phyloP scores from a whole-genome alignment of 2,329 filamentous ascomycete genomes.

The Neonectria punicea region DNA sequence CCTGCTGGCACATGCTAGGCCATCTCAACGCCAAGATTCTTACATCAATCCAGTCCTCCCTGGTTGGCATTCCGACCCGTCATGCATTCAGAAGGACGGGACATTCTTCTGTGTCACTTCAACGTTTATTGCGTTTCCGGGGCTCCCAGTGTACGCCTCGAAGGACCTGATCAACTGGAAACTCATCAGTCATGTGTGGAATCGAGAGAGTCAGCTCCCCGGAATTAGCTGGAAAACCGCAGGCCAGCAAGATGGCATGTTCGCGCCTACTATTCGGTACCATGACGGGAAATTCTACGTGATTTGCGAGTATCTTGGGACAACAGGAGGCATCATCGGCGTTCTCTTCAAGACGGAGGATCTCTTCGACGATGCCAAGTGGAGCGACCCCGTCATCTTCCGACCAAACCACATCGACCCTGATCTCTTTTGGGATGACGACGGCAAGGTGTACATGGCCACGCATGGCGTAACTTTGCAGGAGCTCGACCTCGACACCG shows the following conservation, averaged over 20 bases:
- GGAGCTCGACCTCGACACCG: slow-evolving; percentile 31
- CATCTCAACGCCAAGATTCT: background rate
- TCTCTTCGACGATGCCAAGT: slow-evolving; percentile 34
- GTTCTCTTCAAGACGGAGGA: slow-evolving; percentile 31
- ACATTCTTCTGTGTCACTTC: slow-evolving; percentile 64
- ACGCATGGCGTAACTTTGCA: slow-evolving; percentile 43
- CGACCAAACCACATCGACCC: slow-evolving; percentile 54
- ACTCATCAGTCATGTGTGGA: slow-evolving; percentile 53
- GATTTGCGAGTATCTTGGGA: slow-evolving; percentile 28
- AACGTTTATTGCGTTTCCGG: slow-evolving; percentile 63
- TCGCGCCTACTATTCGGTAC: slow-evolving; percentile 59
- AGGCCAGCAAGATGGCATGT: slow-evolving; percentile 54
- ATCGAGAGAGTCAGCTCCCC: slow-evolving; percentile 54
- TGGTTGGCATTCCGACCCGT: slow-evolving; percentile 62
- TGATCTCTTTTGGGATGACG: slow-evolving; percentile 62
- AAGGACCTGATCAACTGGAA: slow-evolving; percentile 62
- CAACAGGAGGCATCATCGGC: slow-evolving; percentile 20
- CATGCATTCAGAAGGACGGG: slow-evolving; percentile 55
- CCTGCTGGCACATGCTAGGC: background rate
- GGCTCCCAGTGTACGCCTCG: slow-evolving; percentile 63
- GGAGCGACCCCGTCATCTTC: slow-evolving; percentile 43
- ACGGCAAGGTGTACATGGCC: slow-evolving; percentile 63
- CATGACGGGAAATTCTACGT: slow-evolving; percentile 57
- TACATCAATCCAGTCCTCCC: slow-evolving; percentile 58
- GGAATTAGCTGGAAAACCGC: slow-evolving; percentile 44